Evolutionary conservation across 768 basidiomycete species (phyloP).

Genomic region (Podaxis pistillaris): DNA sequence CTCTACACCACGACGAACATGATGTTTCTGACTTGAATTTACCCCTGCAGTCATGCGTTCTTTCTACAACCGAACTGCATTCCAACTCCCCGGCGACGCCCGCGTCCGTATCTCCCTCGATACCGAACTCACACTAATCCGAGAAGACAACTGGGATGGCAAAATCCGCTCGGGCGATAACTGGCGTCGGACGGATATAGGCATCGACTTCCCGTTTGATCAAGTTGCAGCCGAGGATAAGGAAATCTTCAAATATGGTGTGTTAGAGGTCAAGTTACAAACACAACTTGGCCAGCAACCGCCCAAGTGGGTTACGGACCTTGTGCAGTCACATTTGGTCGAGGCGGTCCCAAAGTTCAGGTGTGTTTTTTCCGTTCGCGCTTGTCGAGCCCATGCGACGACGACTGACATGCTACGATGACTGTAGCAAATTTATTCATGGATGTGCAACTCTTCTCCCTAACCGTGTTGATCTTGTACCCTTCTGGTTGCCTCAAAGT

Average conservation of each 20-base stretch:
- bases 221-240: constrained; percentile 75
- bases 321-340: constrained; percentile 93
- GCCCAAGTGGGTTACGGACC: constrained; percentile 92
- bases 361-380: constrained; percentile 30
- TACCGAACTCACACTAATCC: constrained; percentile 89
- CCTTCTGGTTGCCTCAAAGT: constrained; percentile 99
- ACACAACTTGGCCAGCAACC: constrained; percentile 96
- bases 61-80: constrained; percentile 98
- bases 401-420: no score
- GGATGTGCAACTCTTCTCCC: constrained; percentile 94
- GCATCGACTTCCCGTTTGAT: constrained; percentile 88
- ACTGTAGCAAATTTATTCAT: constrained; percentile 84
- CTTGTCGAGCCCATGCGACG: no score
- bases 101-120: constrained; percentile 97
- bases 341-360: constrained; percentile 99
- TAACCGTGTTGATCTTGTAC: constrained; percentile 90
- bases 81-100: constrained; percentile 98
- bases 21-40: not conserved
- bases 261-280: constrained; percentile 96
- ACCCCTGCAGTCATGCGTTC: constrained; percentile 77
- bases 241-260: constrained; percentile 95
- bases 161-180: constrained; percentile 73
- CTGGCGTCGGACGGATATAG: constrained; percentile 93
- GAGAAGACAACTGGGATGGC: constrained; percentile 98
- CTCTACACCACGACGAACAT: not conserved